Conservation (phyloP, 1,284 basidiomycete species). For the Neonothopanus nambi region DNA sequence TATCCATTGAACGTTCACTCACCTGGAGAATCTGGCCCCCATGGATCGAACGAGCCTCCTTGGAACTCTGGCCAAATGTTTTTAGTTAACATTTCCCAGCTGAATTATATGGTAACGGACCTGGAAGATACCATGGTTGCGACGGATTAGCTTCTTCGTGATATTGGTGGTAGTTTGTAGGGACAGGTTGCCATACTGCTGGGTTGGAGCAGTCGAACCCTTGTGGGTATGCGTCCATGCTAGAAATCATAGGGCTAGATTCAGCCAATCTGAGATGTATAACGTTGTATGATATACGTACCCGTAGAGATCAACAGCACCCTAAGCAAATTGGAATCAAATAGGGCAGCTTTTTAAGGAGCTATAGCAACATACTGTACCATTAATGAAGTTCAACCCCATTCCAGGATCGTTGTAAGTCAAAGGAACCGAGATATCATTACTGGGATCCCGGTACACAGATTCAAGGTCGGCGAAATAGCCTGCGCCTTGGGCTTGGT, state of each 20-base stretch:
- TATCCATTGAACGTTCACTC: background rate
- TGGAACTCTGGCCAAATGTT: constrained; percentile 1
- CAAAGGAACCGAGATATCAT: constrained; percentile 63
- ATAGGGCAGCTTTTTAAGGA: constrained; percentile 2
- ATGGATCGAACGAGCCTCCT: constrained; percentile 70
- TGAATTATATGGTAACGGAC: constrained; percentile 26
- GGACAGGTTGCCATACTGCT: constrained; percentile 55
- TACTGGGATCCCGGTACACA: constrained; percentile 47
- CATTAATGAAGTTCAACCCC: constrained; percentile 66
- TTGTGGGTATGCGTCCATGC: constrained; percentile 69
- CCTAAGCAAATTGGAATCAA: constrained; percentile 27
- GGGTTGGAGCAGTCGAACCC: constrained; percentile 75
- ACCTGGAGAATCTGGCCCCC: constrained; percentile 69
- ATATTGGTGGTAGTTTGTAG: constrained; percentile 58
- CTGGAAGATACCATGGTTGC: constrained; percentile 67
- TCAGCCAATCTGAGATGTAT: background rate
- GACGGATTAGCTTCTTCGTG: constrained; percentile 56
- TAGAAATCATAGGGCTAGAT: constrained; percentile 18
- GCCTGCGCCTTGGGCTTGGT: constrained; percentile 53
- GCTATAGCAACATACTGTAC: constrained; percentile 52
- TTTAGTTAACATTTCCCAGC: background rate
- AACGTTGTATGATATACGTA: constrained; percentile 18
- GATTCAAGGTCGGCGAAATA: constrained; percentile 68
- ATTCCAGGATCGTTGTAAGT: constrained; percentile 73
- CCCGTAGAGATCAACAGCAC: constrained; percentile 45